phyloP scores from a whole-genome alignment of 192 early-diverging fungal genomes.

The Coemansia sp. region DNA sequence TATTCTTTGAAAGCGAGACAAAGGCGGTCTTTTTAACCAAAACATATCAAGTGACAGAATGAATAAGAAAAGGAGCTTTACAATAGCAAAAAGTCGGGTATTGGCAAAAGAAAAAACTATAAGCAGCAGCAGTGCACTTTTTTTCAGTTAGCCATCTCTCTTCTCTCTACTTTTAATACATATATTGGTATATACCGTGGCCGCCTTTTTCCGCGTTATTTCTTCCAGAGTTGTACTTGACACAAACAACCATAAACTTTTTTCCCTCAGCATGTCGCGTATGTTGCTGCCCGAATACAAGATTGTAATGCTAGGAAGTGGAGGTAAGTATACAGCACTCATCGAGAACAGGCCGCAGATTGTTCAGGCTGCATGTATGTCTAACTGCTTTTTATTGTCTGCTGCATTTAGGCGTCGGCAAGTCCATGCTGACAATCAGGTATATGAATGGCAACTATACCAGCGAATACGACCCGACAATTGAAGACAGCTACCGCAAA shows the following conservation, averaged over 20 bases:
- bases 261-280: conserved; percentile 37
- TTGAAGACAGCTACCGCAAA: conserved; percentile 98
- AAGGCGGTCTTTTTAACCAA: conserved; percentile 1
- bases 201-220: too few relatives aligned
- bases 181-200: too few relatives aligned
- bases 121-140: too few relatives aligned
- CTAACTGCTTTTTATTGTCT: not conserved
- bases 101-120: too few relatives aligned
- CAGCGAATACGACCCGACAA: conserved; percentile 96
- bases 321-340: conserved; percentile 58
- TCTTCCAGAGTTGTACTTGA: too few relatives aligned
- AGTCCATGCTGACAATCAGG: conserved; percentile 88
- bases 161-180: too few relatives aligned
- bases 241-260: not conserved
- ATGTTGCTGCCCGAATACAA: conserved; percentile 78
- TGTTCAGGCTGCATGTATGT: not conserved
- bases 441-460: conserved; percentile 88
- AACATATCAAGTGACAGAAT: too few relatives aligned
- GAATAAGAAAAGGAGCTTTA: too few relatives aligned
- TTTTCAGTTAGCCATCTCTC: too few relatives aligned
- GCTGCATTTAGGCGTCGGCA: conserved; percentile 59
- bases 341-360: too few relatives aligned
- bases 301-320: conserved; percentile 91
- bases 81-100: too few relatives aligned
- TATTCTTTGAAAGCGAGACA: not conserved